phyloP scores from a whole-genome alignment of 768 basidiomycete species.

The Tylopilus sp. region DNA sequence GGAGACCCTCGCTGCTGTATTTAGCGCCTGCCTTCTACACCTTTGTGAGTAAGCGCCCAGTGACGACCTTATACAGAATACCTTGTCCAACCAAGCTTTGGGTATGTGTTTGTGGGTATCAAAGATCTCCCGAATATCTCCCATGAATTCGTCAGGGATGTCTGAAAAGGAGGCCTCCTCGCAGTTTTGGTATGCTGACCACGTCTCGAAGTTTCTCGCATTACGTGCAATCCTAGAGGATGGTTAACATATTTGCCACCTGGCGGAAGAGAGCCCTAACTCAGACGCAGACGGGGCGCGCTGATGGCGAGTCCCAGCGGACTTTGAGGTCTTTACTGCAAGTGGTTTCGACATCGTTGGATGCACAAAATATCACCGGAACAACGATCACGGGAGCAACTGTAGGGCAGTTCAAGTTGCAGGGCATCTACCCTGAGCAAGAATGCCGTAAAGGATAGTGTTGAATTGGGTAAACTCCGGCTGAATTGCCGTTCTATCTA shows the following conservation, averaged over 20 bases:
- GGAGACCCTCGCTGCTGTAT: constrained; percentile 11
- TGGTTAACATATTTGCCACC: constrained; percentile 1
- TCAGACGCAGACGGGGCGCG: constrained; percentile 47
- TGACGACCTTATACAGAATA: constrained; percentile 12
- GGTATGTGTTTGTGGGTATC: constrained; percentile 36
- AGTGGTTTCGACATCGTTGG: constrained; percentile 18
- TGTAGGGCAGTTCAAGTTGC: constrained; percentile 3
- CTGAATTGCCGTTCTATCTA: constrained; percentile 1
- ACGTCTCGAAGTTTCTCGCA: constrained; percentile 46
- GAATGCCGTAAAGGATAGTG: constrained; percentile 14
- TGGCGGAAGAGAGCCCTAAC: constrained; percentile 25
- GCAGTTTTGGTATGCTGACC: constrained; percentile 47
- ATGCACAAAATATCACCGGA: not conserved
- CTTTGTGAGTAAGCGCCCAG: not conserved
- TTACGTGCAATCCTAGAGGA: constrained; percentile 46
- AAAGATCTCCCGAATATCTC: constrained; percentile 39
- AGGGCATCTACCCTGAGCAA: not conserved
- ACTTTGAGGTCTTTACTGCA: constrained; percentile 9
- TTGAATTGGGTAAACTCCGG: too few species aligned
- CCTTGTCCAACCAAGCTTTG: constrained; percentile 41
- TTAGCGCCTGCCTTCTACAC: constrained; percentile 6
- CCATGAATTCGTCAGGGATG: constrained; percentile 38
- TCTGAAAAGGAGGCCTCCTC: constrained; percentile 48
- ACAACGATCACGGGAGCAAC: constrained; percentile 1
- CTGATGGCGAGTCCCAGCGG: constrained; percentile 17